Evolutionary conservation across 495 filamentous ascomycete species (phyloP).

Genomic region (Xylaria nigripes): DNA sequence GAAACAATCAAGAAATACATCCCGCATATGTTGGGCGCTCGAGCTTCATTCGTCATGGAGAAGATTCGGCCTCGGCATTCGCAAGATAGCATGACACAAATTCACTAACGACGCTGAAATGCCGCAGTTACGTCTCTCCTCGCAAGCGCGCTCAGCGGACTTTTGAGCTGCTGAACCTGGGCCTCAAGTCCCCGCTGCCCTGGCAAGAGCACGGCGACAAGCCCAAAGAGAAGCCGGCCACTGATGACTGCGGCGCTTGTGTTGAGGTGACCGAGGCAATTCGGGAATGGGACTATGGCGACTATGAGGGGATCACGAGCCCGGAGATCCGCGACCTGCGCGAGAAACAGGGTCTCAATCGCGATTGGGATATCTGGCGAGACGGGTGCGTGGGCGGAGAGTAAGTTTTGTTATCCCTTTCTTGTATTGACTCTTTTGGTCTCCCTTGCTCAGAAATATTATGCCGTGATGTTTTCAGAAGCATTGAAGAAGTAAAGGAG

Average conservation of each 20-base stretch:
- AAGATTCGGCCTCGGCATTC: neutral
- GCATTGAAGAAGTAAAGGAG: too few species aligned
- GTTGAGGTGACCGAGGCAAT: constrained; percentile 70
- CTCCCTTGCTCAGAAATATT: neutral
- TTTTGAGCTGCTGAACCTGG: constrained; percentile 70
- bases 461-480: too few species aligned
- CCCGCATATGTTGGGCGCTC: neutral
- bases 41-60: neutral
- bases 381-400: constrained; percentile 69
- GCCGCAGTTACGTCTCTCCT: constrained; percentile 68
- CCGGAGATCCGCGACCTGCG: constrained; percentile 57
- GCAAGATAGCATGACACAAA: neutral
- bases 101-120: constrained; percentile 1
- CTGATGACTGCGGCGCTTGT: constrained; percentile 35
- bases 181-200: constrained; percentile 33
- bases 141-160: constrained; percentile 79
- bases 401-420: constrained; percentile 32
- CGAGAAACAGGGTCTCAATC: constrained; percentile 49
- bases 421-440: neutral
- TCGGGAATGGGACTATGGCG: constrained; percentile 92
- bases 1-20: too few species aligned
- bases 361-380: constrained; percentile 72
- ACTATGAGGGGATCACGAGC: constrained; percentile 85
- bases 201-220: constrained; percentile 37
- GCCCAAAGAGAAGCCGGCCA: constrained; percentile 27